These are phyloP conservation scores for sweet orange (Citrus sinensis) DNA, from an alignment of 345 rosid species.

Conservation along the genomic window DVS_A1.0 CM039161.1:19078001-19078500, in stretches of 20 bases:
- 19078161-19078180: conserved; percentile 96
- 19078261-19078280: conserved; percentile 8
- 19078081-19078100: background rate
- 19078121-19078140: background rate
- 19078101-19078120: background rate
- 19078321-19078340: conserved; percentile 43
- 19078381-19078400: conserved; percentile 97
- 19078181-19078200: conserved; percentile 98
- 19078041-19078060: background rate
- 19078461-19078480: background rate
- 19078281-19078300: conserved; percentile 2
- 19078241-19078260: conserved; percentile 86
- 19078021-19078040: background rate
- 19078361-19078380: conserved; percentile 93
- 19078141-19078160: background rate
- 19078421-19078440: conserved; percentile 35
- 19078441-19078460: conserved; percentile 13
- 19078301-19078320: background rate
- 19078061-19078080: background rate
- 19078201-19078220: conserved; percentile 99
- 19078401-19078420: conserved; percentile 99
- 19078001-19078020: background rate
- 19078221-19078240: conserved; percentile 99
- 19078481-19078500: conserved; percentile 1
- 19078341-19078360: conserved; percentile 99